Evolutionary conservation across 2,329 filamentous ascomycete species (phyloP).

Genomic region (Apiospora aurea): DNA sequence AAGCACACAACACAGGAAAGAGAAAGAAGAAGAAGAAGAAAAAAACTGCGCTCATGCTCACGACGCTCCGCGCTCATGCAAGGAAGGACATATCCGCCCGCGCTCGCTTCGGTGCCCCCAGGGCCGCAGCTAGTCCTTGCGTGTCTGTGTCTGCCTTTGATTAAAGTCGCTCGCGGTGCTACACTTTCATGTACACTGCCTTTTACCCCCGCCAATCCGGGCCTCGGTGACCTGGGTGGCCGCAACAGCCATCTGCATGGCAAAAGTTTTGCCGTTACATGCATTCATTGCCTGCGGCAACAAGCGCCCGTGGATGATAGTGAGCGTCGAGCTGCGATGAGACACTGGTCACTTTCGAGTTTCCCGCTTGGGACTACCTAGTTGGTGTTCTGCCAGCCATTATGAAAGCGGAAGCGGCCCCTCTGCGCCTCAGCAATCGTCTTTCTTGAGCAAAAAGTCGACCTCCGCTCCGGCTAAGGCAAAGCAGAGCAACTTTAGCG

Average conservation of each 20-base stretch:
- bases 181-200: not conserved
- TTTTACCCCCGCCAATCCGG: conserved; percentile 18
- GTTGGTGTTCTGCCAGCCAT: not conserved
- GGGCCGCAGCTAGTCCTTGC: not conserved
- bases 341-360: not conserved
- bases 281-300: not conserved
- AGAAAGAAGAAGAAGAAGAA: not conserved
- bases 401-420: not conserved
- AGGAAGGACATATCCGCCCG: conserved; percentile 15
- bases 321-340: not conserved
- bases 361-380: conserved; percentile 3
- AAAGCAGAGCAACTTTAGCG: not conserved
- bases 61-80: conserved; percentile 23
- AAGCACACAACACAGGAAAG: conserved; percentile 26
- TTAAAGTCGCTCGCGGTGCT: not conserved
- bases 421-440: not conserved
- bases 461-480: conserved; percentile 16
- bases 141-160: not conserved
- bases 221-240: not conserved
- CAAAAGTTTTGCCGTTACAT: not conserved
- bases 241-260: not conserved
- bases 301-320: conserved; percentile 1
- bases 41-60: conserved; percentile 16
- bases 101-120: not conserved
- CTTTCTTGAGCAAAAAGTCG: not conserved